These are phyloP conservation scores for Aureobasidium uvarum DNA, from an alignment of 2,329 filamentous ascomycete genomes.

Conservation along the genomic window DNA sequence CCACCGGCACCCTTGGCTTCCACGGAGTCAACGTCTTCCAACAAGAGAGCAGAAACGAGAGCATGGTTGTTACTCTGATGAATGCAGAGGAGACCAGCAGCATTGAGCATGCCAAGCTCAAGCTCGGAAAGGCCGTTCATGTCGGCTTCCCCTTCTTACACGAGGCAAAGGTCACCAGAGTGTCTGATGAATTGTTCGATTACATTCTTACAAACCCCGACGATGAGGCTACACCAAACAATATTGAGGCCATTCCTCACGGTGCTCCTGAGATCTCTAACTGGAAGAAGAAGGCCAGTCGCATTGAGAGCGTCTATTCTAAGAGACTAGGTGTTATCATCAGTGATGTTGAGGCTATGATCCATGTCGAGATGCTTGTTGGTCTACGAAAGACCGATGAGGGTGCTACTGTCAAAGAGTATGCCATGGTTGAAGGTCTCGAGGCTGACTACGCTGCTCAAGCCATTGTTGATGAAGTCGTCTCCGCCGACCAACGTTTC, in stretches of 20 bases:
- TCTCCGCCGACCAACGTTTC: slow-evolving; percentile 90
- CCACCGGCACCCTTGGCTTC: slow-evolving; percentile 76
- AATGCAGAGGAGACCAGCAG: slow-evolving; percentile 70
- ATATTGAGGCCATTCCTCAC: slow-evolving; percentile 69
- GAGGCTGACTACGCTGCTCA: slow-evolving; percentile 91
- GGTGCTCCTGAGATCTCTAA: slow-evolving; percentile 72
- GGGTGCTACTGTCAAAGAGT: slow-evolving; percentile 89
- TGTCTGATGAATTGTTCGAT: slow-evolving; percentile 91
- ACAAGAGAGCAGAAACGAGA: slow-evolving; percentile 92
- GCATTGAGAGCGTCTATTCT: slow-evolving; percentile 83
- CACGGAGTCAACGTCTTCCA: slow-evolving; percentile 95
- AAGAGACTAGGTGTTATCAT: slow-evolving; percentile 87
- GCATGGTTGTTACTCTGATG: slow-evolving; percentile 83
- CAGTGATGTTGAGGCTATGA: slow-evolving; percentile 80
- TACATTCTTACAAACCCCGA: slow-evolving; percentile 66
- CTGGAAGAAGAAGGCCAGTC: slow-evolving; percentile 78
- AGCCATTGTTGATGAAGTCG: slow-evolving; percentile 81
- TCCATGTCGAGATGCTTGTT: slow-evolving; percentile 91
- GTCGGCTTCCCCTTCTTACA: slow-evolving; percentile 95
- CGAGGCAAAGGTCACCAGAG: slow-evolving; percentile 83
- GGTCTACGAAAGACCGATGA: slow-evolving; percentile 87
- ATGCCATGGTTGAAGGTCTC: slow-evolving; percentile 77
- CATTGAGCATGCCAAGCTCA: slow-evolving; percentile 69
- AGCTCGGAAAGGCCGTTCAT: slow-evolving; percentile 81
- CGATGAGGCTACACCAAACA: slow-evolving; percentile 39